Percentiles rank a stretch among this genome's conserved stretches.
These are phyloP conservation scores for Plenodomus tracheiphilus DNA, from an alignment of 2,329 filamentous ascomycete species.

Conservation along the genomic window DNA sequence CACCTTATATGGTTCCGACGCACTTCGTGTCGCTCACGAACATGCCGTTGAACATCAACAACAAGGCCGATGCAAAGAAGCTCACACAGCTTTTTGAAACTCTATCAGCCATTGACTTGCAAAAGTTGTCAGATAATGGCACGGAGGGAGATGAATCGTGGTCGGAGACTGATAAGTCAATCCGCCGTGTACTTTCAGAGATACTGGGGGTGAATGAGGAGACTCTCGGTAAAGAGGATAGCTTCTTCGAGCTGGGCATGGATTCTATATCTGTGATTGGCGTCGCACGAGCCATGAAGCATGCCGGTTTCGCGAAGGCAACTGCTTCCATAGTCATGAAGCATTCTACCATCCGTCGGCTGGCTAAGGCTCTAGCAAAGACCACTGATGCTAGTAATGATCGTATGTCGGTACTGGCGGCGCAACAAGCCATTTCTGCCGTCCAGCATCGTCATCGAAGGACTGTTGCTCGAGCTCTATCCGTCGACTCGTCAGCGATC, in stretches of 20 bases:
- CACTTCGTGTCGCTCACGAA: constrained; percentile 72
- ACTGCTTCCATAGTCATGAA: constrained; percentile 70
- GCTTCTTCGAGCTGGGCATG: constrained; percentile 81
- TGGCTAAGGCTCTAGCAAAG: constrained; percentile 41
- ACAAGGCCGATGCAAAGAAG: constrained; percentile 79
- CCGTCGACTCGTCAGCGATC: constrained; percentile 57
- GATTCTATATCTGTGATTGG: constrained; percentile 84
- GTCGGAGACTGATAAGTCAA: constrained; percentile 47
- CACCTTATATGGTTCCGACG: constrained; percentile 88
- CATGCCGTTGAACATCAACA: constrained; percentile 84
- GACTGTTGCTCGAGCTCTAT: constrained; percentile 57
- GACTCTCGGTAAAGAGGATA: constrained; percentile 60
- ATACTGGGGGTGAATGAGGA: constrained; percentile 54
- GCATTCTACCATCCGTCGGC: constrained; percentile 49
- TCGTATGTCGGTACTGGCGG: constrained; percentile 48
- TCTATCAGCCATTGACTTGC: constrained; percentile 64
- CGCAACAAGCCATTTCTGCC: constrained; percentile 65
- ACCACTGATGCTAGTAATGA: constrained; percentile 3
- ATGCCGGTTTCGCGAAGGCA: constrained; percentile 62
- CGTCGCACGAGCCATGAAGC: constrained; percentile 66
- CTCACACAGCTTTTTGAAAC: constrained; percentile 68
- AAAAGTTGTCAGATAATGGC: constrained; percentile 50
- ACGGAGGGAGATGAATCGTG: constrained; percentile 21
- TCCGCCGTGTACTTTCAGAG: constrained; percentile 60
- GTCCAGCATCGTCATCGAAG: constrained; percentile 65